Evolutionary conservation across 495 filamentous ascomycete species (phyloP), one percentile per base, ranked within the genome.

Genomic region (Aspergillus panamensis): DNA sequence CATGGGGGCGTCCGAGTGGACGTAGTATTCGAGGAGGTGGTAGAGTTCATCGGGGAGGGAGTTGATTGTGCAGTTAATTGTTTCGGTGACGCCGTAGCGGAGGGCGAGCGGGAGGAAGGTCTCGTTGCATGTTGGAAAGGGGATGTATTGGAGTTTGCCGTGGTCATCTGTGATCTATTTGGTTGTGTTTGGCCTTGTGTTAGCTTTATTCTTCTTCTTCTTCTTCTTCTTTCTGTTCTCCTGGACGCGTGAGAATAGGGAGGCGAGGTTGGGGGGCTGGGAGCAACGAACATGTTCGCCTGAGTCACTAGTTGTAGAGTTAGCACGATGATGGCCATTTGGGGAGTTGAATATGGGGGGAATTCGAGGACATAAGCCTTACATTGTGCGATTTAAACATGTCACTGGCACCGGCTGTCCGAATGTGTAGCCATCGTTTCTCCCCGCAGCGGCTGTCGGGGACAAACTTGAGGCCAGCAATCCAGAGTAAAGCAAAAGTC

Each of bases 21-120:
- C 87, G 82, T 97, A 97, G 82, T 96, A 97, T 75, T 98, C 94
- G 71, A 97, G 84, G 43, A 97, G 87, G 75, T 98, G 94, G 82
- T 94, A 98, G 79, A 96, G 86, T 17, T 87, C 83, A 73, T 98
- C 94, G 66, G 84, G 77, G 66, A 97, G 82, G 66, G 88, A 81
- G 66, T 85, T 75, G 70, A 97, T 88, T 48, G 94, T 98, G 79
- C 94, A 98, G 75, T 91, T 96, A 62, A 96, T 77, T 62, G 92
- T 89, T 77, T 80, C 77, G 40, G 72, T 66, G 62, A 90, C 73
- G 72, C 92, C 91, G 78, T 95, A 98, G 66, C 82, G 81, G 66
- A 98, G 83, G 59, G 91, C 82, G 62, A 97, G 82, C 1, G 94
- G 88, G 48, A 82, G 76, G 30, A 79, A 80, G 10, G 94, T 97